Conservation (phyloP, 2,329 filamentous ascomycete genomes). For the Diaporthe humulicola region DNA sequence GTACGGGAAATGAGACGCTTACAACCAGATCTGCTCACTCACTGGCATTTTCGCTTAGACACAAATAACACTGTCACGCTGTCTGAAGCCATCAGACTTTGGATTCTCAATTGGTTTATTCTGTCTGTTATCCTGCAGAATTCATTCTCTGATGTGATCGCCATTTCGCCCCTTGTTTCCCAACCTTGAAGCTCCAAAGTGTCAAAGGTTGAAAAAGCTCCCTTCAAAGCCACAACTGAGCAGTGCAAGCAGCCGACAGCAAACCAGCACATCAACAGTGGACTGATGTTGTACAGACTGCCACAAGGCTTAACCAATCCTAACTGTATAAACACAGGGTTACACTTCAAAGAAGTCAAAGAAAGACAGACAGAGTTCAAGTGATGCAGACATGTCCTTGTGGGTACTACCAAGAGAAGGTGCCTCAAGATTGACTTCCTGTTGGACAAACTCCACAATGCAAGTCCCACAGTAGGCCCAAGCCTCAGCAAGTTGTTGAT, state of each 20-base stretch:
- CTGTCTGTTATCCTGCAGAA: too few species aligned
- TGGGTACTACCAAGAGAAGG: slow-evolving; percentile 18
- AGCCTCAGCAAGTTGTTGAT: not conserved
- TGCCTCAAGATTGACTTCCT: not conserved
- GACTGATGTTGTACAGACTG: not conserved
- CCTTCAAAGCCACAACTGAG: not conserved
- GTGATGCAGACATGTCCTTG: not conserved
- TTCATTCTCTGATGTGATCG: not conserved
- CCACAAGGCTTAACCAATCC: not conserved
- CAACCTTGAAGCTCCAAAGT: not conserved
- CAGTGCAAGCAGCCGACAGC: not conserved
- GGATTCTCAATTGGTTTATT: not conserved
- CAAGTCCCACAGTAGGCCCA: not conserved
- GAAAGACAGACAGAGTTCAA: not conserved
- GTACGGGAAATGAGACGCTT: not conserved
- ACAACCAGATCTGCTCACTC: not conserved
- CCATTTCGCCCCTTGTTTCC: not conserved
- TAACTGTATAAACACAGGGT: not conserved
- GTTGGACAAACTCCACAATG: slow-evolving; percentile 7
- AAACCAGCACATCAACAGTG: not conserved
- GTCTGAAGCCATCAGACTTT: not conserved
- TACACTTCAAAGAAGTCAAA: not conserved
- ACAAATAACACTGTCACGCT: not conserved
- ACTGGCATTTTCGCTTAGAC: not conserved
- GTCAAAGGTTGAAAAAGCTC: not conserved